A percentile compares a stretch with the other conserved stretches of the same genome.
Conservation (phyloP, 495 filamentous ascomycete genomes). For the Podospora comata region DNA sequence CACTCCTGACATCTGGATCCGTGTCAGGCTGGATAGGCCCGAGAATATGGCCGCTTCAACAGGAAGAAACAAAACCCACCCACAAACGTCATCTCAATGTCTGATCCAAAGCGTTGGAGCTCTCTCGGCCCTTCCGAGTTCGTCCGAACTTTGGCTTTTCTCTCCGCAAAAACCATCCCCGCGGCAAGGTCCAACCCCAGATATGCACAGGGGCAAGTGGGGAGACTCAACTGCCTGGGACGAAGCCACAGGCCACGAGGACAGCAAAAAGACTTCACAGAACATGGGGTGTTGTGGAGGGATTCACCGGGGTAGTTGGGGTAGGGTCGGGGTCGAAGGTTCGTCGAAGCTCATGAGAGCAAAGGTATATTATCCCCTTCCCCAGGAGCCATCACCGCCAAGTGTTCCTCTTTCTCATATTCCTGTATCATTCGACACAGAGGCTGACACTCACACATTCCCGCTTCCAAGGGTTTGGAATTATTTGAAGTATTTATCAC, state of each 20-base stretch:
- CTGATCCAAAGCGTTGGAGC: background rate
- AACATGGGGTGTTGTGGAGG: background rate
- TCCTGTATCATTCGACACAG: background rate
- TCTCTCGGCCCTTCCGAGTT: background rate
- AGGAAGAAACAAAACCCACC: background rate
- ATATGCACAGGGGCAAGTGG: background rate
- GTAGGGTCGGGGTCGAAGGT: background rate
- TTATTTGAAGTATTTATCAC: background rate
- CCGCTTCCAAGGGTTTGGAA: background rate
- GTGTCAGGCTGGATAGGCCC: background rate
- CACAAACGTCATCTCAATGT: background rate
- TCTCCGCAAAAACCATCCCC: background rate
- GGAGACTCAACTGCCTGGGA: background rate
- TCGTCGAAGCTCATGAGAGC: background rate
- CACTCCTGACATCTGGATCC: too few species aligned
- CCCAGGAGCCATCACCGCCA: background rate
- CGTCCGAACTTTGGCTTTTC: background rate
- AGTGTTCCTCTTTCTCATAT: background rate
- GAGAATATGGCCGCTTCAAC: background rate
- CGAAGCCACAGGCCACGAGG: background rate
- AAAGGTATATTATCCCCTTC: background rate
- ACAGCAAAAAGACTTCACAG: background rate
- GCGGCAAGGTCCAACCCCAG: conserved; percentile 2
- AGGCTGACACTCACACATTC: background rate
- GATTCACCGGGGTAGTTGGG: background rate